Evolutionary conservation across 2,329 filamentous ascomycete genomes (phyloP).

Genomic region (Stagonosporopsis vannaccii): DNA sequence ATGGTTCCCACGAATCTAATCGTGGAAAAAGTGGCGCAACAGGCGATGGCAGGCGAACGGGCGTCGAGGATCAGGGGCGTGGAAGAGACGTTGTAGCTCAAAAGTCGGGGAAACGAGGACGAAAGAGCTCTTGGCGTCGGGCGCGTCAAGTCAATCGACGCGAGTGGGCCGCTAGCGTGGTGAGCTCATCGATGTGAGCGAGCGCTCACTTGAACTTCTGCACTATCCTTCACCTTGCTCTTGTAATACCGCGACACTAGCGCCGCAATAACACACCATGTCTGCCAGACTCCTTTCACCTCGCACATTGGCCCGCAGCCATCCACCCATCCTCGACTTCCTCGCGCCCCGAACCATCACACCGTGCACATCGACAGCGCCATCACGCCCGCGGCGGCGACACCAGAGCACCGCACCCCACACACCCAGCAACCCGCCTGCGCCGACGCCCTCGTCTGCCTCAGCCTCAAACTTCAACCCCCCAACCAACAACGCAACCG

Average conservation of each 20-base stretch:
- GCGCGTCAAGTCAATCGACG: conserved; percentile 25
- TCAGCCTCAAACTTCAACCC: not conserved
- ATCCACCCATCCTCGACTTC: conserved; percentile 32
- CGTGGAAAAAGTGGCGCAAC: not conserved
- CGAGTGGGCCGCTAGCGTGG: conserved; percentile 26
- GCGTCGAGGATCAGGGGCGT: conserved; percentile 25
- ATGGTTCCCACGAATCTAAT: conserved; percentile 7
- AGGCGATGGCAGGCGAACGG: conserved; percentile 18
- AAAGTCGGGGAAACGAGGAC: conserved; percentile 32
- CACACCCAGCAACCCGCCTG: not conserved
- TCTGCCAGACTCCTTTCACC: conserved; percentile 22
- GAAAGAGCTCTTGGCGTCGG: conserved; percentile 24
- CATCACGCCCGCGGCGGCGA: conserved; percentile 5
- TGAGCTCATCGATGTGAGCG: conserved; percentile 31
- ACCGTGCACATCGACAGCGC: conserved; percentile 1
- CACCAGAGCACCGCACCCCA: conserved; percentile 16
- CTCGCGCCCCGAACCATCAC: conserved; percentile 35
- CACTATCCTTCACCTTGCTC: not conserved
- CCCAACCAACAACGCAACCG: conserved; percentile 16
- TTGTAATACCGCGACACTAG: not conserved
- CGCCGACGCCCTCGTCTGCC: conserved; percentile 1
- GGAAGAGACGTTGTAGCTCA: conserved; percentile 26
- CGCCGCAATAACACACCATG: conserved; percentile 21
- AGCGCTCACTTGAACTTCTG: no score
- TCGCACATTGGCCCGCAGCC: conserved; percentile 27